Percentiles rank a stretch among this genome's conserved stretches.
phyloP scores from a whole-genome alignment of 768 basidiomycete species.

The Agaricus blazei region DNA sequence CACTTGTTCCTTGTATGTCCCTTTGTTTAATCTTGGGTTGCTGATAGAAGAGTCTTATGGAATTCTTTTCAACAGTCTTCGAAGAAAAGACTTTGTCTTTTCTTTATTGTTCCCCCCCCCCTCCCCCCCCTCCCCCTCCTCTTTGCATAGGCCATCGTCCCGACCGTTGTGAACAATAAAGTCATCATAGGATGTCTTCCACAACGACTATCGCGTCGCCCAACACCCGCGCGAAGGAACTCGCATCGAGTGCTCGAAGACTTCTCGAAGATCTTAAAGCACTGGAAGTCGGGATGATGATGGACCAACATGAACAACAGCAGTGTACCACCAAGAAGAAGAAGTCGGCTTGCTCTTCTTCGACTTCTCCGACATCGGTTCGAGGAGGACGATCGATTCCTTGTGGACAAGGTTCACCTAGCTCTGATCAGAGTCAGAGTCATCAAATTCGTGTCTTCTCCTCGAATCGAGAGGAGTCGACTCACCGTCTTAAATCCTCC shows the following conservation, averaged over 20 bases:
- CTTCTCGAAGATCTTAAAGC: constrained; percentile 12
- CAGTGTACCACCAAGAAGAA: not conserved
- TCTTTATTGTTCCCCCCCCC: constrained; percentile 9
- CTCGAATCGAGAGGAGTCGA: not conserved
- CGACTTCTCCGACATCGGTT: not conserved
- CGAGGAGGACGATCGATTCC: constrained; percentile 6
- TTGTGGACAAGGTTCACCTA: constrained; percentile 1
- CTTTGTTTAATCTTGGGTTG: too few species aligned
- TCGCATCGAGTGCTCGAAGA: constrained; percentile 10
- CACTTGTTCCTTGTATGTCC: constrained; percentile 1
- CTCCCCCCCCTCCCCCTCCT: not conserved
- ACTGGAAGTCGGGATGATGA: constrained; percentile 8
- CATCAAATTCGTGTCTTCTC: constrained; percentile 1
- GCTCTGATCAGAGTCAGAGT: not conserved
- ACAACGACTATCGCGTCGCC: constrained; percentile 6
- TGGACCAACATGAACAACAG: not conserved
- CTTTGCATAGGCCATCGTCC: constrained; percentile 12
- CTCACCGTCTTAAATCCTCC: not conserved
- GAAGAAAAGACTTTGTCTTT: constrained; percentile 14
- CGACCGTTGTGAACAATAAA: constrained; percentile 10
- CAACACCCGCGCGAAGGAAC: constrained; percentile 8
- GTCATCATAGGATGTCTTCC: not conserved
- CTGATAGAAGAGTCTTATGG: not conserved
- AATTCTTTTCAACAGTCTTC: not conserved
- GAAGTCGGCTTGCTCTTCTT: not conserved